A percentile compares a stretch with the other conserved stretches of the same genome.
phyloP scores from a whole-genome alignment of 2,329 filamentous ascomycete species.

The Sporothrix mexicana region DNA sequence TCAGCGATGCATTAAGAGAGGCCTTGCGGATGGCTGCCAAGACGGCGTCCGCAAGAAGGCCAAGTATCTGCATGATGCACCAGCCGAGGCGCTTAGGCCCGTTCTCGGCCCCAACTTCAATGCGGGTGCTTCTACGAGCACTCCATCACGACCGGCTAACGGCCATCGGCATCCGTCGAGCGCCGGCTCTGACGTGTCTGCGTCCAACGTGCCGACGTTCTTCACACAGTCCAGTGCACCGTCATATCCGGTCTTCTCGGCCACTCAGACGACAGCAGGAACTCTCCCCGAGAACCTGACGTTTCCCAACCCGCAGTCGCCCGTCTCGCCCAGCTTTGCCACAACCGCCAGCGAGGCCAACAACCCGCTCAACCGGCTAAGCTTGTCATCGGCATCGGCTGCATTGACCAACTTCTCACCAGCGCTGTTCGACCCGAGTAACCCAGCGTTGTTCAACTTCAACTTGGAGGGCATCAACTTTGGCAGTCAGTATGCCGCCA shows the following conservation, averaged over 20 bases:
- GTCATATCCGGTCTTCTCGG: constrained; percentile 59
- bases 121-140: constrained; percentile 48
- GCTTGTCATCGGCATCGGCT: constrained; percentile 57
- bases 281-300: constrained; percentile 55
- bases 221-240: constrained; percentile 55
- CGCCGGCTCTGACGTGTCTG: constrained; percentile 52
- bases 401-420: constrained; percentile 59
- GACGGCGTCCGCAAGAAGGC: constrained; percentile 98
- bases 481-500: constrained; percentile 91
- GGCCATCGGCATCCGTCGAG: constrained; percentile 56
- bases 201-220: constrained; percentile 50
- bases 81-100: constrained; percentile 85
- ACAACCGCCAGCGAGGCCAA: constrained; percentile 51
- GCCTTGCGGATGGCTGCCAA: constrained; percentile 87
- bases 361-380: constrained; percentile 53
- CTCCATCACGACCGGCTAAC: constrained; percentile 51
- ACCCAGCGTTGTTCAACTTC: constrained; percentile 93
- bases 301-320: constrained; percentile 72
- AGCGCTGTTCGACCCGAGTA: constrained; percentile 83
- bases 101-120: constrained; percentile 77
- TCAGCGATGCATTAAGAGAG: constrained; percentile 90
- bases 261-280: constrained; percentile 52
- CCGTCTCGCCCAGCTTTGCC: constrained; percentile 75
- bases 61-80: constrained; percentile 97
- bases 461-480: constrained; percentile 94